Conservation (phyloP, 352 stramenopile species). For the Phytophthora chlamydospora region DNA sequence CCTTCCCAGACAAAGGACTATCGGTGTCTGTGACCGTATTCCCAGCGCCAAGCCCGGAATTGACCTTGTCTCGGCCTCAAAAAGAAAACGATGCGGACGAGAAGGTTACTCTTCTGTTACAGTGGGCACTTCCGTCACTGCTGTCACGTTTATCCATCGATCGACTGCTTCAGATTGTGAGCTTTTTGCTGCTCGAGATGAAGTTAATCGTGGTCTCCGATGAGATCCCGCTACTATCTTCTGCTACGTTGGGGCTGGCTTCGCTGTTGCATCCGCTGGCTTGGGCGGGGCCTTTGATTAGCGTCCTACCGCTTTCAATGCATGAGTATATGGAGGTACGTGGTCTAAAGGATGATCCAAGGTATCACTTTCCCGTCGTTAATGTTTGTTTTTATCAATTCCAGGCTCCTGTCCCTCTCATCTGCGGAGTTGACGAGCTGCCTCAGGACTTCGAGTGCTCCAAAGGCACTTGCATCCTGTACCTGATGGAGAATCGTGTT, state of each 20-base stretch:
- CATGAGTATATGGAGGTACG: slow-evolving; percentile 64
- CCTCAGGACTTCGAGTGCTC: slow-evolving; percentile 42
- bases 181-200: slow-evolving; percentile 53
- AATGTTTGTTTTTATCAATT: slow-evolving; percentile 1
- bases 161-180: slow-evolving; percentile 47
- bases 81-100: slow-evolving; percentile 46
- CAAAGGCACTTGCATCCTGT: slow-evolving; percentile 44
- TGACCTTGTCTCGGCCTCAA: slow-evolving; percentile 38
- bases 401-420: slow-evolving; percentile 57
- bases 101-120: slow-evolving; percentile 44
- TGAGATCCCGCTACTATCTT: slow-evolving; percentile 47
- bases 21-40: slow-evolving; percentile 29
- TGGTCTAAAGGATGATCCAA: not conserved
- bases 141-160: slow-evolving; percentile 45
- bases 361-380: not conserved
- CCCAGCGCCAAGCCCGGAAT: slow-evolving; percentile 4
- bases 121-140: slow-evolving; percentile 53
- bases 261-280: slow-evolving; percentile 53
- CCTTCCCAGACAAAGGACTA: slow-evolving; percentile 29
- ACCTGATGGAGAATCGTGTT: slow-evolving; percentile 39
- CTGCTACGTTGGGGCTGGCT: slow-evolving; percentile 45
- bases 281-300: slow-evolving; percentile 62
- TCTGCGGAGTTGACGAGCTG: slow-evolving; percentile 55
- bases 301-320: slow-evolving; percentile 49
- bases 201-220: slow-evolving; percentile 62